Conservation (phyloP, 2,329 filamentous ascomycete genomes). For the Hymenoscyphus scutula region DNA sequence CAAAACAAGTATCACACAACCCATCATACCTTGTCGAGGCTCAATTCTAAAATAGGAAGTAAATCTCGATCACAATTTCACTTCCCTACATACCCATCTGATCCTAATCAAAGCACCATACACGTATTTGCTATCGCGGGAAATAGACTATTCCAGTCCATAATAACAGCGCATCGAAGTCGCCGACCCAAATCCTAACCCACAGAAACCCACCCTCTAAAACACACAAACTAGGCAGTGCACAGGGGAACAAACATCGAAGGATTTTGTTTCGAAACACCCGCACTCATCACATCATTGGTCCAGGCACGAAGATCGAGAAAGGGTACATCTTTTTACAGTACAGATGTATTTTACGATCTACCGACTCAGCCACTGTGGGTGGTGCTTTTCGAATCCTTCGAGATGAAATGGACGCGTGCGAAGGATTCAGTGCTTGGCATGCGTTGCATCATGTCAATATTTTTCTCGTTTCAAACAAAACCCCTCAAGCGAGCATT, state of each 20-base stretch:
- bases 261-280: neutral
- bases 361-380: neutral
- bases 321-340: neutral
- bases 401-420: neutral
- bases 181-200: neutral
- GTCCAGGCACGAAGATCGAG: neutral
- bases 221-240: neutral
- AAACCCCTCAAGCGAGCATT: neutral
- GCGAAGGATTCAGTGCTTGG: neutral
- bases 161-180: neutral
- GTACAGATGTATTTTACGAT: neutral
- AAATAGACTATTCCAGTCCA: neutral
- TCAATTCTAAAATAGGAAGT: constrained; percentile 1
- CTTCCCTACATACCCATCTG: neutral
- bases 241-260: neutral
- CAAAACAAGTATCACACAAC: neutral
- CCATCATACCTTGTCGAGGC: neutral
- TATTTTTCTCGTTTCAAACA: neutral
- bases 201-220: neutral
- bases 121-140: neutral
- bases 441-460: neutral
- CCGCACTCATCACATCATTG: neutral
- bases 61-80: neutral
- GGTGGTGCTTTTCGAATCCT: neutral
- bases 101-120: neutral